A percentile compares a stretch with the other conserved stretches of the same genome.
These are phyloP conservation scores for Penicillium chermesinum DNA, from an alignment of 495 filamentous ascomycete species.

Conservation along the genomic window DNA sequence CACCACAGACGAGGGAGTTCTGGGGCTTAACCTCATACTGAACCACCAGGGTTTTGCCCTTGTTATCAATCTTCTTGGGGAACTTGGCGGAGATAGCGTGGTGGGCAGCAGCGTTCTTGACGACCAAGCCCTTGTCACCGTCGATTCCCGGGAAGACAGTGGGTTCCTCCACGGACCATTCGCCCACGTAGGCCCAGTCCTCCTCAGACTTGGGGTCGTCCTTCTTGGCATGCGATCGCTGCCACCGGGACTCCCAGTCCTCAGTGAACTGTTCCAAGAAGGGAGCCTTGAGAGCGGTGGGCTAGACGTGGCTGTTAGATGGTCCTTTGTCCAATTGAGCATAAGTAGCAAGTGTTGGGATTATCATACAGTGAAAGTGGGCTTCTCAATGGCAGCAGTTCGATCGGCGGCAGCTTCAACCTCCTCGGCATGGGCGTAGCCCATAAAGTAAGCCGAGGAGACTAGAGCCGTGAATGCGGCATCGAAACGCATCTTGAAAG, in stretches of 20 bases:
- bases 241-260: conserved; percentile 90
- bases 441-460: conserved; percentile 66
- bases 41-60: conserved; percentile 91
- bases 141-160: conserved; percentile 87
- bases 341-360: conserved; percentile 4
- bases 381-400: conserved; percentile 59
- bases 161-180: conserved; percentile 97
- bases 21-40: conserved; percentile 99
- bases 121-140: conserved; percentile 92
- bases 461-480: conserved; percentile 59
- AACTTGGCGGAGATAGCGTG: conserved; percentile 99
- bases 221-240: conserved; percentile 93
- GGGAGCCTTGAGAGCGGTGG: conserved; percentile 78
- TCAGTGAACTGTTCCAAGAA: conserved; percentile 99
- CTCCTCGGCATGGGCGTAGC: conserved; percentile 69
- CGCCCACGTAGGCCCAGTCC: conserved; percentile 96
- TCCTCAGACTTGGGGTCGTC: conserved; percentile 79
- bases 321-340: conserved; percentile 2
- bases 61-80: conserved; percentile 92
- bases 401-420: conserved; percentile 52
- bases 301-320: conserved; percentile 49
- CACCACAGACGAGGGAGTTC: conserved; percentile 96
- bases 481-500: conserved; percentile 70
- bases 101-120: conserved; percentile 95
- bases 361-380: conserved; percentile 83